These are phyloP conservation scores for Grosmannia serpens DNA, from an alignment of 2,329 filamentous ascomycete genomes.

Conservation along the genomic window DNA sequence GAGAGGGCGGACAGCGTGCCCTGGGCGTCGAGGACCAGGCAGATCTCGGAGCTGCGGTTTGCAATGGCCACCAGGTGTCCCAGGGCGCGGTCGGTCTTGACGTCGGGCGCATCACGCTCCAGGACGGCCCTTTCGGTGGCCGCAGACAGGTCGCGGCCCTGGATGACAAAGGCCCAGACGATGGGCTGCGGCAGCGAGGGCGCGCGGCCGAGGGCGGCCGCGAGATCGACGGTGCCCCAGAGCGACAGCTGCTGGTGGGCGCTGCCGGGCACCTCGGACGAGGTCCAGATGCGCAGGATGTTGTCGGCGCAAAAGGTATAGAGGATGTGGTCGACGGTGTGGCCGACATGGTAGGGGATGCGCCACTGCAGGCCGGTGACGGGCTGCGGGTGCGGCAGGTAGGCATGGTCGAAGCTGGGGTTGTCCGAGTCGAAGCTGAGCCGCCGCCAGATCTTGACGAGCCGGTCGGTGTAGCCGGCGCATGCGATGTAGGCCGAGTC, in stretches of 20 bases:
- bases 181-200: not conserved
- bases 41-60: conserved; percentile 76
- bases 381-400: conserved; percentile 70
- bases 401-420: conserved; percentile 79
- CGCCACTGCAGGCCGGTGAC: conserved; percentile 86
- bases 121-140: conserved; percentile 70
- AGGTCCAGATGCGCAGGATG: conserved; percentile 71
- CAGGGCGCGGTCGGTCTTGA: conserved; percentile 56
- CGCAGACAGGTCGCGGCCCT: conserved; percentile 65
- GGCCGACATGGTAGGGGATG: conserved; percentile 62
- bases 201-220: conserved; percentile 32
- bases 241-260: conserved; percentile 58
- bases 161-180: conserved; percentile 68
- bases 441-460: conserved; percentile 89
- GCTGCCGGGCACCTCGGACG: conserved; percentile 54
- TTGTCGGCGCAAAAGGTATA: conserved; percentile 83
- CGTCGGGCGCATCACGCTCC: conserved; percentile 38
- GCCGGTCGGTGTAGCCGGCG: conserved; percentile 61
- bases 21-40: conserved; percentile 69
- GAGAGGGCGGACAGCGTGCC: conserved; percentile 90
- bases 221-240: conserved; percentile 71
- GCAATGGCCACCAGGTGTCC: conserved; percentile 79
- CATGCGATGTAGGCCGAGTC: conserved; percentile 83
- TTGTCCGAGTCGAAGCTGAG: conserved; percentile 74
- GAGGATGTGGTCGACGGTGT: conserved; percentile 73